phyloP scores from a whole-genome alignment of 148 eudicot species.

The Polygonum aviculare region DNA sequence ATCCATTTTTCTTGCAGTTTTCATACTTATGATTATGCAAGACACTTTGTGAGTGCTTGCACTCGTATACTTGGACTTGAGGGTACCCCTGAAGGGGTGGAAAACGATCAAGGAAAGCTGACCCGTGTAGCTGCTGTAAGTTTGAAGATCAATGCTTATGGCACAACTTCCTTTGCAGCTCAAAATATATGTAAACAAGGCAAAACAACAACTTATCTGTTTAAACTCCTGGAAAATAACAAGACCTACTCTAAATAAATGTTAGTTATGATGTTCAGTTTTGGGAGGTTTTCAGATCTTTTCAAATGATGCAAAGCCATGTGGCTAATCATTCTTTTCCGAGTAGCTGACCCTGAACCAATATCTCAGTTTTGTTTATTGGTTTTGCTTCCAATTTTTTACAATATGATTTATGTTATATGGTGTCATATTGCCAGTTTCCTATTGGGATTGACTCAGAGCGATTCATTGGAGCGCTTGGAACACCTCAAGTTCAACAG shows the following conservation, averaged over 20 bases:
- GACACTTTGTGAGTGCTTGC: conserved; percentile 99
- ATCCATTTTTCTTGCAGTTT: conserved; percentile 39
- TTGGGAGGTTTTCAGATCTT: neutral
- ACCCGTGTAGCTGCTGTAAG: conserved; percentile 97
- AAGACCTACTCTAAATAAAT: neutral
- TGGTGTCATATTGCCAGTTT: conserved; percentile 40
- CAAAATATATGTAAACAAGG: neutral
- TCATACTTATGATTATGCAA: conserved; percentile 96
- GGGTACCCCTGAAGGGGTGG: conserved; percentile 98
- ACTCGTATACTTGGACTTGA: conserved; percentile 98
- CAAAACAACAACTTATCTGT: neutral
- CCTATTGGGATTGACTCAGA: conserved; percentile 96
- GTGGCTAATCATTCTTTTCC: neutral
- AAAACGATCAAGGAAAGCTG: conserved; percentile 87
- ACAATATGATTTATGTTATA: conserved; percentile 3
- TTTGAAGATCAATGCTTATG: conserved; percentile 3
- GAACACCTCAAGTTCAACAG: conserved; percentile 63
- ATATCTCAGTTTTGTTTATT: neutral
- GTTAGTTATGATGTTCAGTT: neutral
- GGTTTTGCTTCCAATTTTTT: conserved; percentile 4
- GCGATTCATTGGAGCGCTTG: conserved; percentile 79
- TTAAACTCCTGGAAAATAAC: neutral
- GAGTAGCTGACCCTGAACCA: neutral
- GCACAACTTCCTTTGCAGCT: neutral
- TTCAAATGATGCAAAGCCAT: neutral